Base-by-base conservation (phyloP, 148 eudicot species). In the Silene conica region DNA sequence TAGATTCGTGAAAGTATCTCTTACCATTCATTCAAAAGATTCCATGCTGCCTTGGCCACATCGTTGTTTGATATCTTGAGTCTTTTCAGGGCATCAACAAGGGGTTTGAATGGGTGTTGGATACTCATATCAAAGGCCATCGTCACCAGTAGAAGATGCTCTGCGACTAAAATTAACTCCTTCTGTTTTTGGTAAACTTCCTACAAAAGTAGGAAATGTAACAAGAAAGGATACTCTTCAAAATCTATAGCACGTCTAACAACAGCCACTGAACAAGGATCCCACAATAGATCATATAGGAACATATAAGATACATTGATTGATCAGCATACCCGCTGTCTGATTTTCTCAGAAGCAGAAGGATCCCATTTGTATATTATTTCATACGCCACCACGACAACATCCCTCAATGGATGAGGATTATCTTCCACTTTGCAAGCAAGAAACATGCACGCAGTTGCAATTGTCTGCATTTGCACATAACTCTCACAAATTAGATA, bases 21-120 rank as follows among this genome's bases (percentile, higher is more conserved):
- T 66, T 77, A 92, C 97, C 90, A 86, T 80, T 89, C 93, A 78
- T 89, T 89, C 61, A 89, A 85, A 81, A 84, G 89, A 80, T 89
- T 89, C 97, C 97, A 91, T 43, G 92, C 97, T 43, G 85, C 87
- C 83, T 80, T 85, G 16, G 81, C 87, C 70, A 91, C 80, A 56
- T 86, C 86, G 72, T 87, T 85, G 72, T 87, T 75, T 73, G 92
- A 80, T 67, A 89, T 81, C 54, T 80, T 78, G 77, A 87, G 70
- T 72, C 69, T 87, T 78, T 87, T 91, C 50, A 91, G 74, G 76
- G 90, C 97, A 20, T 75, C 80, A 72, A 89, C 89, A 79, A 91
- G 93, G 55, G 97, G 87, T 76, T 82, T 84, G 77, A 87, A 91
- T 13, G 97, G 89, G 62, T 85, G 91, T 75, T 85, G 85, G 19